Evolutionary conservation across 73 alveolate genomes (phyloP), one percentile per base, ranked within the genome.

Genomic region (Halteria grandinella): DNA sequence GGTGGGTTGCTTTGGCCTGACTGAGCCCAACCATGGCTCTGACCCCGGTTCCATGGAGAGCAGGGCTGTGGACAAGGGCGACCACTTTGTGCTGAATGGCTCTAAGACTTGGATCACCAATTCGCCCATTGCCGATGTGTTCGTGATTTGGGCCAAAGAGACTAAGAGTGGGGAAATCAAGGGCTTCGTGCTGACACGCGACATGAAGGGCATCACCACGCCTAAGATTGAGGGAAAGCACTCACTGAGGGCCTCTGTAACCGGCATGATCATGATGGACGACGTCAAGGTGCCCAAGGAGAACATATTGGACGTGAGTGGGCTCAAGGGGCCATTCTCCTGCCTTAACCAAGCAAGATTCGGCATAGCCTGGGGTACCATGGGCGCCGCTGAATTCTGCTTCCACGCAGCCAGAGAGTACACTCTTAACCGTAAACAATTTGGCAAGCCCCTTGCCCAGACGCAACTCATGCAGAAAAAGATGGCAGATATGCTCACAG

Each of bases 11-110:
- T 92, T 92, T 75, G 99, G 99, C 23, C 86, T 95, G 64, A 95
- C 99, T 27, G 99, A 95, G 62, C 99, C 99, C 14, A 86, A 95
- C 83, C 95, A 89, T 58, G 99, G 99, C 32, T 91, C 97, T 31
- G 88, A 91, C 57, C 95, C 97, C 20, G 94, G 87, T 5, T 73
- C 92, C 23, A 91, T 91, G 95, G 92, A 91, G 63, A 87, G 94
- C 27, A 60, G 66, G 29, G 95, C 91, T 0, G 76, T 72, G 36
- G 84, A 87, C 76, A 83, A 80, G 74, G 98, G 95, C 23, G 93
- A 87, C 55, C 92, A 95, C 58, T 95, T 55, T 57, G 48, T 95
- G 28, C 88, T 95, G 37, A 90, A 85, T 55, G 99, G 99, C 29
- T 71, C 97, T 3, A 95, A 95, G 81, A 90, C 92, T 12, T 95